Evolutionary conservation across 2,329 filamentous ascomycete genomes (phyloP).

Genomic region (Graphiopsis chlorocephala): DNA sequence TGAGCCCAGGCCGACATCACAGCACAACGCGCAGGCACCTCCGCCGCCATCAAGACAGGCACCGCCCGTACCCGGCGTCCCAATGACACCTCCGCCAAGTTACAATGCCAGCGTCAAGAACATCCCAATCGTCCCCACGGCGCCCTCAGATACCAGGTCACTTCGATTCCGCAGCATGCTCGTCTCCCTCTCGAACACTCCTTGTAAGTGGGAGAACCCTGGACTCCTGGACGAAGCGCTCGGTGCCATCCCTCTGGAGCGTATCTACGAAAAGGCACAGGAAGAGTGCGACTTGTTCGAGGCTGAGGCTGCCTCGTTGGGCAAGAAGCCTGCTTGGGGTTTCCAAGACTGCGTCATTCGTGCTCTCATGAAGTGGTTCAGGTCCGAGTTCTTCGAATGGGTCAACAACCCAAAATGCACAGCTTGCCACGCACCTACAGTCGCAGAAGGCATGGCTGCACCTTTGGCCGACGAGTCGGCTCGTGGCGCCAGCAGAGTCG

Average conservation of each 20-base stretch:
- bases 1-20: constrained; percentile 19
- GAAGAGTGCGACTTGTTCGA: constrained; percentile 86
- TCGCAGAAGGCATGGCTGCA: constrained; percentile 76
- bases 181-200: constrained; percentile 80
- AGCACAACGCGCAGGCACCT: constrained; percentile 13
- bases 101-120: constrained; percentile 60
- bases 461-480: constrained; percentile 87
- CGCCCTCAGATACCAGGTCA: constrained; percentile 57
- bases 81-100: constrained; percentile 49
- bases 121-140: constrained; percentile 68
- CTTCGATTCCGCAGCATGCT: constrained; percentile 65
- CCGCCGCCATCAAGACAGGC: constrained; percentile 24
- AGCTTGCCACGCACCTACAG: constrained; percentile 76
- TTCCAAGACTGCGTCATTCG: constrained; percentile 96
- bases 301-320: constrained; percentile 84
- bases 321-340: constrained; percentile 79
- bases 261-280: constrained; percentile 90
- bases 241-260: constrained; percentile 78
- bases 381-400: constrained; percentile 90
- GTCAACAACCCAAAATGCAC: constrained; percentile 92
- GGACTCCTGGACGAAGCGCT: constrained; percentile 90
- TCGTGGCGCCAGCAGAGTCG: constrained; percentile 80
- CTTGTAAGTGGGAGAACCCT: constrained; percentile 93
- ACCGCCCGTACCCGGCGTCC: constrained; percentile 32
- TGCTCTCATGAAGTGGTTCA: constrained; percentile 92